phyloP scores from a whole-genome alignment of 306 rosid species.

The Hippophae gyantsensis region DNA sequence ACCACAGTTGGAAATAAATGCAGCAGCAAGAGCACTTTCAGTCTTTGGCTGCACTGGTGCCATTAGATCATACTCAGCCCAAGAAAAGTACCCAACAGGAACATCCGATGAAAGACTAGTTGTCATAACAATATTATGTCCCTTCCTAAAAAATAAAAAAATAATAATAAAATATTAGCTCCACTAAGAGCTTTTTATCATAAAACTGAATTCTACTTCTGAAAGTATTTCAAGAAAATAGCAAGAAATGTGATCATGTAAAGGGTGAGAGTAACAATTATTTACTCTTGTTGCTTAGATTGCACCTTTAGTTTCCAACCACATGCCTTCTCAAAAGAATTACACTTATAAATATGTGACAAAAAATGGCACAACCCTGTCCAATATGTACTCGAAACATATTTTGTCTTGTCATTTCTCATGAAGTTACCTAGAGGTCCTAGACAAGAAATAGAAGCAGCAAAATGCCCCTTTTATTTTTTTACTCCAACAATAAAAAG shows the following conservation, averaged over 20 bases:
- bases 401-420: background rate
- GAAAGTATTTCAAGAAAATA: background rate
- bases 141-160: constrained; percentile 47
- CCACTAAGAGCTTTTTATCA: constrained; percentile 2
- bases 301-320: background rate
- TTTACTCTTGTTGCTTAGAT: no score
- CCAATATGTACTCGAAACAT: background rate
- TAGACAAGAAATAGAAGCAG: background rate
- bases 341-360: background rate
- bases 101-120: constrained; percentile 98
- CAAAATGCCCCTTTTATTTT: no score
- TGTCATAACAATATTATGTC: constrained; percentile 77
- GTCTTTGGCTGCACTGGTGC: constrained; percentile 74
- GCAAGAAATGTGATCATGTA: background rate
- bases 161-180: constrained; percentile 20
- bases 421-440: background rate
- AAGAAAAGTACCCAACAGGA: constrained; percentile 96
- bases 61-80: constrained; percentile 99
- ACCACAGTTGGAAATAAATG: constrained; percentile 95
- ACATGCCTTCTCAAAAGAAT: background rate
- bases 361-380: background rate
- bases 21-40: constrained; percentile 86
- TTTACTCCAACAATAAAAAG: no score
- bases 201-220: background rate
- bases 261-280: background rate